These are phyloP conservation scores for Craterostigma plantagineum DNA, from an alignment of 257 asterid species.

Conservation along the genomic window DNA sequence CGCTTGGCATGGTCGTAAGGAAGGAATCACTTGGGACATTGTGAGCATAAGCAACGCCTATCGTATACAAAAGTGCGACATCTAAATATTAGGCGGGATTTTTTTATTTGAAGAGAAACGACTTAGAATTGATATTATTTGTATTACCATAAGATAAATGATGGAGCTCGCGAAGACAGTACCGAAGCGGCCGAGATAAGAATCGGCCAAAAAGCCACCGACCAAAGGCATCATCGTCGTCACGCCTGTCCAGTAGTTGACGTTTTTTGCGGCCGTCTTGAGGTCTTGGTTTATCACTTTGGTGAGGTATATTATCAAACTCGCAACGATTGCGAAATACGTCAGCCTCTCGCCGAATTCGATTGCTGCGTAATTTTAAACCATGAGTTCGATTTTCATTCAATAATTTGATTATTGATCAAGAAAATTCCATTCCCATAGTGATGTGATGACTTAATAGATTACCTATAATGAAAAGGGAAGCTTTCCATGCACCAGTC, in stretches of 20 bases:
- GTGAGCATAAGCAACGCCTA: constrained; percentile 73
- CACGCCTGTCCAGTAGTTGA: constrained; percentile 71
- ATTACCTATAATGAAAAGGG: constrained; percentile 68
- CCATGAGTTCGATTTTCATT: not conserved
- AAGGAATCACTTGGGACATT: constrained; percentile 44
- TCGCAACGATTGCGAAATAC: constrained; percentile 62
- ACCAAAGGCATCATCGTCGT: constrained; percentile 72
- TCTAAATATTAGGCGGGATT: too few relatives aligned
- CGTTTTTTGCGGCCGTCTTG: constrained; percentile 55
- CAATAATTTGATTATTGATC: constrained; percentile 45
- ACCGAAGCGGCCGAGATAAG: constrained; percentile 70
- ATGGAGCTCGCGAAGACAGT: constrained; percentile 47
- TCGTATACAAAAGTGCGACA: not conserved
- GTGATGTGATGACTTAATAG: not conserved
- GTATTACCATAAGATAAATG: constrained; percentile 55
- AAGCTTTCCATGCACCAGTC: constrained; percentile 88
- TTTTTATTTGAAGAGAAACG: too few relatives aligned
- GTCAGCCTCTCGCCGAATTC: constrained; percentile 84
- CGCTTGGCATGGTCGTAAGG: constrained; percentile 29
- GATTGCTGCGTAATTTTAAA: constrained; percentile 24
- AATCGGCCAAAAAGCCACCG: constrained; percentile 82
- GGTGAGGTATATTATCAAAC: constrained; percentile 69
- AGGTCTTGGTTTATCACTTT: constrained; percentile 62
- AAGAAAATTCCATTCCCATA: not conserved
- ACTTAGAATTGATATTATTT: too few relatives aligned